A percentile compares a stretch with the other conserved stretches of the same genome.
Conservation (phyloP, 768 basidiomycete species). For the Paxillus rubicundulus region DNA sequence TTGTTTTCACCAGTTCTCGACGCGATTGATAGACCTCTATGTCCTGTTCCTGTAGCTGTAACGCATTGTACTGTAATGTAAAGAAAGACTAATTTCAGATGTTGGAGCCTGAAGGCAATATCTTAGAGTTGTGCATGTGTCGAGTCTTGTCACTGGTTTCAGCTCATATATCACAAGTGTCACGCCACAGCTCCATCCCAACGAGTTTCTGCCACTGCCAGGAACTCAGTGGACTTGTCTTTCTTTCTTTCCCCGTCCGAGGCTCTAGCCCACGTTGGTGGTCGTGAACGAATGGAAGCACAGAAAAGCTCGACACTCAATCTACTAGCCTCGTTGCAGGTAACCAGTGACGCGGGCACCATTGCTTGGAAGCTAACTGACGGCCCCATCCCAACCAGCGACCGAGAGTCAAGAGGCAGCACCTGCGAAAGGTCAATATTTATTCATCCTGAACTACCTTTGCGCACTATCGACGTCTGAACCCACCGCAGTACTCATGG, state of each 20-base stretch:
- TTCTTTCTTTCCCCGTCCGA: not conserved
- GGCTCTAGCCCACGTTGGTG: not conserved
- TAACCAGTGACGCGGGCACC: slow-evolving; percentile 2
- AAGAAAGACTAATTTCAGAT: not conserved
- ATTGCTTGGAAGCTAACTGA: not conserved
- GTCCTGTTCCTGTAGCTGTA: slow-evolving; percentile 16
- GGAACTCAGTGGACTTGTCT: too few species aligned
- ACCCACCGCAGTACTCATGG: slow-evolving; percentile 70
- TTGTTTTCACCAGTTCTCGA: not conserved
- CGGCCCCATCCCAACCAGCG: slow-evolving; percentile 23
- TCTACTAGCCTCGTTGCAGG: slow-evolving; percentile 26
- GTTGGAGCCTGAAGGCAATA: too few species aligned
- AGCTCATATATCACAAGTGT: too few species aligned
- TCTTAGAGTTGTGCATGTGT: too few species aligned
- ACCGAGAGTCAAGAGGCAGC: slow-evolving; percentile 47
- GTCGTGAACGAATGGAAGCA: slow-evolving; percentile 24
- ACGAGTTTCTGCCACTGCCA: too few species aligned
- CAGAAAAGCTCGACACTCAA: slow-evolving; percentile 8
- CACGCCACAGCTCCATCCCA: too few species aligned
- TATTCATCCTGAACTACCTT: not conserved
- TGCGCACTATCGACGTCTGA: not conserved
- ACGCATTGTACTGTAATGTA: not conserved
- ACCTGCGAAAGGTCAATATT: slow-evolving; percentile 48
- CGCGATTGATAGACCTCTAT: not conserved
- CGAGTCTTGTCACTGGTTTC: too few species aligned